Conservation (phyloP, 176 grass and related monocot species). For the Hyparrhenia diplandra region DNA sequence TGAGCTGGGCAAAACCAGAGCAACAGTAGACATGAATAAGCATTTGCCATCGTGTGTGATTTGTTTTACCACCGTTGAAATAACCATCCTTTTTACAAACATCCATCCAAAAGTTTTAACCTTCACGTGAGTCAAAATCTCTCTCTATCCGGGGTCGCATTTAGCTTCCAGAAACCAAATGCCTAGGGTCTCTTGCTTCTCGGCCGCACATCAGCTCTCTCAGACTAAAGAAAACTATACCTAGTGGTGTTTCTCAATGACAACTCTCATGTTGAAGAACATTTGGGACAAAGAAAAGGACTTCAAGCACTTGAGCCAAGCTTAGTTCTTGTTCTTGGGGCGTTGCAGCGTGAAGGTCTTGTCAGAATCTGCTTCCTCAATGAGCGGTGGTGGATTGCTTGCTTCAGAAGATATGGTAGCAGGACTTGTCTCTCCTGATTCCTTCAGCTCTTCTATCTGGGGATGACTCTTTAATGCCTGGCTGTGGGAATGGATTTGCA, state of each 20-base stretch:
- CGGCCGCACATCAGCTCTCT: neutral
- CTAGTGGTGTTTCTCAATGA: too few relatives aligned
- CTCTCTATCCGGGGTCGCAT: neutral
- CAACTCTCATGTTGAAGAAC: neutral
- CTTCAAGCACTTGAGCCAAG: neutral
- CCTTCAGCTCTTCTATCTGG: constrained; percentile 2
- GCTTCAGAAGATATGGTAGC: neutral
- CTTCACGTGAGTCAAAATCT: constrained; percentile 1
- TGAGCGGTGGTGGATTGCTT: neutral
- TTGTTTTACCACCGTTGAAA: too few relatives aligned
- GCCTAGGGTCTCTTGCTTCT: neutral
- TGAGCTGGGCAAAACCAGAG: too few relatives aligned
- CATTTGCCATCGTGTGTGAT: too few relatives aligned
- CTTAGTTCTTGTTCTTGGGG: neutral
- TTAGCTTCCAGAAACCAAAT: constrained; percentile 4
- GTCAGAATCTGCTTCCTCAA: neutral
- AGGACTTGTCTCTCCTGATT: neutral
- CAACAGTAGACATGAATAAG: too few relatives aligned
- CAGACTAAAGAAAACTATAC: too few relatives aligned
- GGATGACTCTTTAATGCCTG: neutral
- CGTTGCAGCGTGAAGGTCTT: constrained; percentile 23
- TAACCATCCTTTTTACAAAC: too few relatives aligned
- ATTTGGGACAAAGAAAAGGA: neutral
- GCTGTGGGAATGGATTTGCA: constrained; percentile 29
- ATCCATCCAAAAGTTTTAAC: neutral